Conservation (phyloP, 768 basidiomycete species). For the Mycena filopes region DNA sequence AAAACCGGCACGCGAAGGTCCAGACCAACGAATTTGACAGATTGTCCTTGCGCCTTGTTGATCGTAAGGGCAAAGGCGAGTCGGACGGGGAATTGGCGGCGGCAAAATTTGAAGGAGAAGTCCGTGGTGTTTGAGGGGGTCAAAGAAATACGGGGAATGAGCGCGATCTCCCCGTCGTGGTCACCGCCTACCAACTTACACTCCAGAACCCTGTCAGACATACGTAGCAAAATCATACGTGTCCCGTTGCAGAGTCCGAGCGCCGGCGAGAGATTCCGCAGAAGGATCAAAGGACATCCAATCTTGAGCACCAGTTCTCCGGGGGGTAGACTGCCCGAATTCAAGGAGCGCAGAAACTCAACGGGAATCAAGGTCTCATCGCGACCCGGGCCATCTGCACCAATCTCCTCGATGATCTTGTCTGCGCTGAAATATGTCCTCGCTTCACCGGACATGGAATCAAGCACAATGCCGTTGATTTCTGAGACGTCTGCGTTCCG, state of each 20-base stretch:
- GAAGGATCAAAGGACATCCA: conserved; percentile 9
- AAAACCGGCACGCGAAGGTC: too few relatives aligned
- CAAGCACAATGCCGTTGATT: too few relatives aligned
- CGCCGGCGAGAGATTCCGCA: conserved; percentile 6
- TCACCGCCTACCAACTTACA: background rate
- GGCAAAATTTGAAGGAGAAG: conserved; percentile 8
- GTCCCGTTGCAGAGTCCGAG: conserved; percentile 6
- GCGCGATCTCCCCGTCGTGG: background rate
- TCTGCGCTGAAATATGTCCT: too few relatives aligned
- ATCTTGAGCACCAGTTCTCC: conserved; percentile 12
- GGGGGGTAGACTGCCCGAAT: conserved; percentile 1
- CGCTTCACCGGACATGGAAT: too few relatives aligned
- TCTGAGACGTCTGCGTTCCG: too few relatives aligned
- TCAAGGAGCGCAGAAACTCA: conserved; percentile 1
- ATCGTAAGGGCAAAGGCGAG: background rate
- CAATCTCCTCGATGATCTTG: too few relatives aligned
- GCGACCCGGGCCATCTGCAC: background rate
- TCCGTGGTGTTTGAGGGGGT: background rate
- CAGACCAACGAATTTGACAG: too few relatives aligned
- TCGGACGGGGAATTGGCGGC: background rate
- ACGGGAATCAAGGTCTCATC: conserved; percentile 1
- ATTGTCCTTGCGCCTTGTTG: conserved; percentile 6
- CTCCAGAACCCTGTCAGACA: background rate
- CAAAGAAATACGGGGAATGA: conserved; percentile 4
- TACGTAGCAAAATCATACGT: background rate